Conservation (phyloP, 768 basidiomycete genomes). For the Favolaschia claudopus region DNA sequence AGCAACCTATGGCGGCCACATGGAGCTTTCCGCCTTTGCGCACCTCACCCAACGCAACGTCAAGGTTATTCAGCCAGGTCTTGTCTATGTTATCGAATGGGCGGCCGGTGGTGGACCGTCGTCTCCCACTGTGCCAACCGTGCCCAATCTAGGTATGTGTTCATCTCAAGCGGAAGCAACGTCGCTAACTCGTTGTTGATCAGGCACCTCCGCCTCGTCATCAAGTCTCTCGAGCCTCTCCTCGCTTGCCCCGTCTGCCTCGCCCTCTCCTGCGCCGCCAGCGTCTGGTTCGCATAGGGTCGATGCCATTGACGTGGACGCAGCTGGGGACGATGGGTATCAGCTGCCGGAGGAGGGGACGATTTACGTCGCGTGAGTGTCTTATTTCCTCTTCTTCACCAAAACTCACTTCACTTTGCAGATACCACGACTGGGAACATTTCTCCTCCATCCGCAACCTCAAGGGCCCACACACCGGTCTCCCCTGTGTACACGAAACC, state of each 20-base stretch:
- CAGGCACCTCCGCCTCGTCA: slow-evolving; percentile 11
- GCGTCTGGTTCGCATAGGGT: slow-evolving; percentile 42
- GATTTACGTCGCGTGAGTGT: slow-evolving; percentile 85
- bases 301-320: slow-evolving; percentile 45
- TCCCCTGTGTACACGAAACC: slow-evolving; percentile 68
- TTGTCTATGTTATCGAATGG: slow-evolving; percentile 92
- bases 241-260: slow-evolving; percentile 2
- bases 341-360: slow-evolving; percentile 44
- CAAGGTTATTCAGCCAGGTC: slow-evolving; percentile 91
- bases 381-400: not conserved
- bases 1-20: slow-evolving; percentile 93
- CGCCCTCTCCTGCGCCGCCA: slow-evolving; percentile 34
- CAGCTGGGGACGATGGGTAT: slow-evolving; percentile 24
- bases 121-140: slow-evolving; percentile 19
- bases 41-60: slow-evolving; percentile 80
- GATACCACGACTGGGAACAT: slow-evolving; percentile 95
- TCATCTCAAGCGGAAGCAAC: too few species aligned
- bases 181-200: too few species aligned
- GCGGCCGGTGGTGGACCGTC: slow-evolving; percentile 58
- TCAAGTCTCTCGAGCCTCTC: slow-evolving; percentile 2
- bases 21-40: slow-evolving; percentile 93
- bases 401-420: slow-evolving; percentile 32
- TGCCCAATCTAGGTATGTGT: slow-evolving; percentile 26
- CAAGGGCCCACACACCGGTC: slow-evolving; percentile 81
- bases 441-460: slow-evolving; percentile 93